Evolutionary conservation across 352 stramenopile genomes (phyloP).

Genomic region (Pilasporangium apinafurcum): DNA sequence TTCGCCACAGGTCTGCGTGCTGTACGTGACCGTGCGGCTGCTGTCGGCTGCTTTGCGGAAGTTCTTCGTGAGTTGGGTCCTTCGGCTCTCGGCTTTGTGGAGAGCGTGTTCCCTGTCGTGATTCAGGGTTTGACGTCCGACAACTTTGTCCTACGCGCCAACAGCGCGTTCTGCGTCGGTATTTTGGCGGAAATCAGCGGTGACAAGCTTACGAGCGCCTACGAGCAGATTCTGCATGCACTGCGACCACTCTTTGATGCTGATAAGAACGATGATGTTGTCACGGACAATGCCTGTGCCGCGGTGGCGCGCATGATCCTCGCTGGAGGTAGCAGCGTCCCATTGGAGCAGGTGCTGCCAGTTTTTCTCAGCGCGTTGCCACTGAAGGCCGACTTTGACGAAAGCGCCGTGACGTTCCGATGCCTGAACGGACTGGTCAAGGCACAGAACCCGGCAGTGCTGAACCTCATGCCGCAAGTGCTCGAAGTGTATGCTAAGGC

Average conservation of each 20-base stretch:
- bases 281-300: slow-evolving; percentile 91
- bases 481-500: slow-evolving; percentile 79
- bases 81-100: slow-evolving; percentile 78
- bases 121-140: slow-evolving; percentile 87
- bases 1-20: slow-evolving; percentile 90
- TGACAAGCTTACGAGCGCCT: slow-evolving; percentile 70
- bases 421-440: slow-evolving; percentile 92
- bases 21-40: slow-evolving; percentile 89
- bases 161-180: slow-evolving; percentile 94
- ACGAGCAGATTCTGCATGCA: slow-evolving; percentile 88
- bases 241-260: slow-evolving; percentile 90
- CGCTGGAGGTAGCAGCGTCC: slow-evolving; percentile 62
- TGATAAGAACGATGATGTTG: slow-evolving; percentile 80
- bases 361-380: slow-evolving; percentile 91
- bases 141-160: slow-evolving; percentile 92
- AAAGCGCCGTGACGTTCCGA: slow-evolving; percentile 94
- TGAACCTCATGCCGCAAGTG: slow-evolving; percentile 67
- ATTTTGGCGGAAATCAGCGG: slow-evolving; percentile 86
- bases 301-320: slow-evolving; percentile 94
- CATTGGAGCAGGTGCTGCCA: slow-evolving; percentile 91
- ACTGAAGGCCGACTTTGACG: slow-evolving; percentile 95
- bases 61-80: slow-evolving; percentile 89
- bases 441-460: slow-evolving; percentile 79
- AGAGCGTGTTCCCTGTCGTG: slow-evolving; percentile 88
- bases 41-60: slow-evolving; percentile 93